Evolutionary conservation across 768 basidiomycete genomes (phyloP).

Genomic region (Glaciozyma martinii): DNA sequence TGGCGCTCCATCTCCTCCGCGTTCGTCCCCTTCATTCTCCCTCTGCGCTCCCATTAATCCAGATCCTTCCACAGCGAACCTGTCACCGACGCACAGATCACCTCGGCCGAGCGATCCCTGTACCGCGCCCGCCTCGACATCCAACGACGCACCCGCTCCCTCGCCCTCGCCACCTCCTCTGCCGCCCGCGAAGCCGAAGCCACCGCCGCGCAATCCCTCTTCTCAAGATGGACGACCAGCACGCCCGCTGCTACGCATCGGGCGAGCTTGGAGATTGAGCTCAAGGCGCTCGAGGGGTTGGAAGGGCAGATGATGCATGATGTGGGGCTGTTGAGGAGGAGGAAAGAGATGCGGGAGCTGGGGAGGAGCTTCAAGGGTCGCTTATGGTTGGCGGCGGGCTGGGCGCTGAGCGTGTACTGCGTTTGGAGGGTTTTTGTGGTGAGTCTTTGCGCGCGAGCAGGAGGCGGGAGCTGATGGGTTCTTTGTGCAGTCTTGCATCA

Average conservation of each 20-base stretch:
- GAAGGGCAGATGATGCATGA: slow-evolving; percentile 33
- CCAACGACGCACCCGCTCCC: slow-evolving; percentile 17
- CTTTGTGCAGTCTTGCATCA: slow-evolving; percentile 27
- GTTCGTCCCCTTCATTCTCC: slow-evolving; percentile 2
- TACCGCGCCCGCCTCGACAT: slow-evolving; percentile 32
- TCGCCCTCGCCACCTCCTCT: slow-evolving; percentile 21
- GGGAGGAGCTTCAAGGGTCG: slow-evolving; percentile 29
- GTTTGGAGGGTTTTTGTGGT: slow-evolving; percentile 32
- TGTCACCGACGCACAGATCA: slow-evolving; percentile 31
- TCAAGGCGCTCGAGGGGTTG: slow-evolving; percentile 28
- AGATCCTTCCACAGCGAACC: slow-evolving; percentile 4
- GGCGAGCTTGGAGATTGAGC: slow-evolving; percentile 31
- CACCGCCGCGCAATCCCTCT: slow-evolving; percentile 13
- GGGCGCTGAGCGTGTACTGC: slow-evolving; percentile 35
- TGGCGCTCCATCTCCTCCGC: slow-evolving; percentile 31
- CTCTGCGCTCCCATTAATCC: background rate
- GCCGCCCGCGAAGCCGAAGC: slow-evolving; percentile 24
- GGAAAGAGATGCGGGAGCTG: slow-evolving; percentile 32
- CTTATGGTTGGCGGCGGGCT: slow-evolving; percentile 27
- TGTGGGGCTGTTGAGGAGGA: slow-evolving; percentile 23
- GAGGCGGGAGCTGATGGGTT: background rate
- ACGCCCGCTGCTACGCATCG: slow-evolving; percentile 15
- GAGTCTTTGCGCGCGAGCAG: background rate
- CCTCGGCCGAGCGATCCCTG: slow-evolving; percentile 28
- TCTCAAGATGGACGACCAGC: slow-evolving; percentile 18